Evolutionary conservation across 208 protist genomes (phyloP).

Genomic region (Trypanosoma avium): DNA sequence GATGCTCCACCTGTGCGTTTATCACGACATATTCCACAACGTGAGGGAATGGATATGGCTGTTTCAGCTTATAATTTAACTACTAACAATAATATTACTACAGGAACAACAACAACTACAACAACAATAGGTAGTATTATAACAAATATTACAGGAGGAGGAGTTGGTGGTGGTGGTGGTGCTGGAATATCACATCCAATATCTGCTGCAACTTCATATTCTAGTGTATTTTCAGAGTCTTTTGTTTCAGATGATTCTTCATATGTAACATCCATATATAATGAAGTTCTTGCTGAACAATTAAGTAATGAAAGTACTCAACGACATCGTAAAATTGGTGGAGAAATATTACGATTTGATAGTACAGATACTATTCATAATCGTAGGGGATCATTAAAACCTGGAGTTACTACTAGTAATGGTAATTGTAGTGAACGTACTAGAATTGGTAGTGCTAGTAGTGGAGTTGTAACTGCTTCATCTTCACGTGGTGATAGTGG

Average conservation of each 20-base stretch:
- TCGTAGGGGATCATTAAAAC: background rate
- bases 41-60: slow-evolving; percentile 77
- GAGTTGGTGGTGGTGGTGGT: background rate
- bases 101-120: background rate
- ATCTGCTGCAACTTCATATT: slow-evolving; percentile 38
- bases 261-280: slow-evolving; percentile 83
- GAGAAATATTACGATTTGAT: slow-evolving; percentile 29
- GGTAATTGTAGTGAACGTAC: background rate
- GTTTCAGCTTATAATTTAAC: slow-evolving; percentile 76
- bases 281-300: slow-evolving; percentile 79
- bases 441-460: background rate
- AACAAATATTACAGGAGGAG: background rate
- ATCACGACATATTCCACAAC: slow-evolving; percentile 83
- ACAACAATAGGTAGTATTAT: background rate
- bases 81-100: background rate
- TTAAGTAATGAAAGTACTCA: slow-evolving; percentile 35
- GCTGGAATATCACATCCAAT: slow-evolving; percentile 7
- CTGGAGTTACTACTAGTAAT: slow-evolving; percentile 1
- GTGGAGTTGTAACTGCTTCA: background rate
- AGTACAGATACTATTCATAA: slow-evolving; percentile 1
- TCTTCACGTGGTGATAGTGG: slow-evolving; percentile 10
- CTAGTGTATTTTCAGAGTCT: slow-evolving; percentile 64
- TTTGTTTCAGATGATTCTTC: slow-evolving; percentile 81
- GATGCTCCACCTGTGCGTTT: slow-evolving; percentile 54
- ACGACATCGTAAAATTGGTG: slow-evolving; percentile 31